These are phyloP conservation scores for Cercospora sp. DNA, from an alignment of 2,329 filamentous ascomycete species.

Conservation along the genomic window DNA sequence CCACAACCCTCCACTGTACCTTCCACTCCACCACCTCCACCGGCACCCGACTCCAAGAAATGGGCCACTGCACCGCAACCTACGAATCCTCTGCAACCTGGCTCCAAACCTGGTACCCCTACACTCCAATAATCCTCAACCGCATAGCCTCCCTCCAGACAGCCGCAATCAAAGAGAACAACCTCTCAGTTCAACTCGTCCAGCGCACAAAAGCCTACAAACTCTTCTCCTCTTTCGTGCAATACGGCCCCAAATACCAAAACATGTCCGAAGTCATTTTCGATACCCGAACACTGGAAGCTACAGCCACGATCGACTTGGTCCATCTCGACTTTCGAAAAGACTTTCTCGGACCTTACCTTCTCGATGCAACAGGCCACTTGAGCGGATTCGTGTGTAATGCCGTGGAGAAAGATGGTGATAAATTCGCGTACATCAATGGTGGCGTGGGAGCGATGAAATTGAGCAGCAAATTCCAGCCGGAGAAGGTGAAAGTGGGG, in stretches of 20 bases:
- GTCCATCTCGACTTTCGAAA: constrained; percentile 27
- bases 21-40: constrained; percentile 30
- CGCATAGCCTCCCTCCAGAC: constrained; percentile 26
- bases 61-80: constrained; percentile 30
- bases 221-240: constrained; percentile 32
- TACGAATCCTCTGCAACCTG: constrained; percentile 26
- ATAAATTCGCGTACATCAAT: constrained; percentile 39
- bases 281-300: constrained; percentile 29
- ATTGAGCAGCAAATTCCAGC: constrained; percentile 28
- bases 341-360: constrained; percentile 39
- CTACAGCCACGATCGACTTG: constrained; percentile 36
- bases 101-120: constrained; percentile 28
- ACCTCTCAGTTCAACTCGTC: constrained; percentile 24
- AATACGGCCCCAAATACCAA: constrained; percentile 32
- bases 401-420: constrained; percentile 34
- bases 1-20: constrained; percentile 18
- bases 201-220: constrained; percentile 28
- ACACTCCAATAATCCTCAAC: constrained; percentile 20
- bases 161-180: constrained; percentile 20
- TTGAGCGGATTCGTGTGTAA: constrained; percentile 44
- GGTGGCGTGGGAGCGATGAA: constrained; percentile 41
- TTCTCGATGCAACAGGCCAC: constrained; percentile 41
- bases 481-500: neutral
- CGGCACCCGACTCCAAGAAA: constrained; percentile 29
- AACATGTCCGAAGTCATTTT: constrained; percentile 34